These are phyloP conservation scores for Endocladia muricata DNA, from an alignment of 31 red algal species.

Conservation along the genomic window DNA sequence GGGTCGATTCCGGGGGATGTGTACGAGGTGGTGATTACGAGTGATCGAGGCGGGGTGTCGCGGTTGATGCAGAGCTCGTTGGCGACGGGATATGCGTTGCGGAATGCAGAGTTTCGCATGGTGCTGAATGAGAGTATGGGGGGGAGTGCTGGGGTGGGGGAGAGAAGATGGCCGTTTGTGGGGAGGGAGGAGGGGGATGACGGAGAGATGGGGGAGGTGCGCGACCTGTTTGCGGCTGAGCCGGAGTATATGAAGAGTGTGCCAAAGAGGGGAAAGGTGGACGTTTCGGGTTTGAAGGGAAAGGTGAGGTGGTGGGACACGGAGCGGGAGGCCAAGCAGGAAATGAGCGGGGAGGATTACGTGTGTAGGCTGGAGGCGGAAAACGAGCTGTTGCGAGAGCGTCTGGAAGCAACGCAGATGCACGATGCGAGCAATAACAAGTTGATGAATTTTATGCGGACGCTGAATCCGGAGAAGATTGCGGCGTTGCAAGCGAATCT, in stretches of 20 bases:
- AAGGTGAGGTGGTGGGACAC: constrained; percentile 39
- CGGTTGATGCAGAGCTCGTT: constrained; percentile 62
- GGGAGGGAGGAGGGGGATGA: not conserved
- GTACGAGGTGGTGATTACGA: constrained; percentile 53
- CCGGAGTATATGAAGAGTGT: constrained; percentile 36
- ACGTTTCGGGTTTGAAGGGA: constrained; percentile 15
- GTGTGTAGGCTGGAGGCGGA: constrained; percentile 63
- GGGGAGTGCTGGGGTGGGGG: not conserved
- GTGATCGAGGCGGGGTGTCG: constrained; percentile 51
- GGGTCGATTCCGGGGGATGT: constrained; percentile 60
- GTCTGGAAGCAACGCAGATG: constrained; percentile 27
- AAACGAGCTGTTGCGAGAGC: constrained; percentile 49
- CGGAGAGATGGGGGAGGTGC: not conserved
- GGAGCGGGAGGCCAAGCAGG: constrained; percentile 36
- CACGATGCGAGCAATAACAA: constrained; percentile 42
- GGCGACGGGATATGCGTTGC: constrained; percentile 60
- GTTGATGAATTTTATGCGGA: constrained; percentile 55
- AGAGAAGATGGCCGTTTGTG: not conserved
- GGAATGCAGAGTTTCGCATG: constrained; percentile 66
- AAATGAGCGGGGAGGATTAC: constrained; percentile 33
- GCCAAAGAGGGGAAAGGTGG: constrained; percentile 24
- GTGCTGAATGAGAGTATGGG: constrained; percentile 53
- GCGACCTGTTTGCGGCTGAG: constrained; percentile 28
- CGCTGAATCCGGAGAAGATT: constrained; percentile 39
- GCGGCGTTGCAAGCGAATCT: constrained; percentile 41